A percentile compares a stretch with the other conserved stretches of the same genome.
Conservation (phyloP, 371 early-diverging fungal species). For the Dentiscutata heterogama region DNA sequence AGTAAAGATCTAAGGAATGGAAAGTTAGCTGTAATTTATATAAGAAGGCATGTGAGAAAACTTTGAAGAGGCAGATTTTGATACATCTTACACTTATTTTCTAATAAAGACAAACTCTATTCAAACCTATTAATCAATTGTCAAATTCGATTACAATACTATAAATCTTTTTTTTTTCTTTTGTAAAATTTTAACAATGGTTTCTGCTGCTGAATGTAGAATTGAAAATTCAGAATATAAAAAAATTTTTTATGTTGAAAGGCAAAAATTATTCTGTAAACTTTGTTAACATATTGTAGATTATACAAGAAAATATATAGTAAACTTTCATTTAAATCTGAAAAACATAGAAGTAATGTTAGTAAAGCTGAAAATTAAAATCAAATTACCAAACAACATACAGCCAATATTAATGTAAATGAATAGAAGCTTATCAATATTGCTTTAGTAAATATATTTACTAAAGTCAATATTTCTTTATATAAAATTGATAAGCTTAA, state of each 20-base stretch:
- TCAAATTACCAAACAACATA: background rate
- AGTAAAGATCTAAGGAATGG: too few species aligned
- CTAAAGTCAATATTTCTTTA: background rate
- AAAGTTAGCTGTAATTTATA: too few species aligned
- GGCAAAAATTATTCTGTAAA: background rate
- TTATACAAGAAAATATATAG: background rate
- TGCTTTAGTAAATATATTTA: background rate
- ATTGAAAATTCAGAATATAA: background rate
- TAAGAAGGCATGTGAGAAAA: too few species aligned
- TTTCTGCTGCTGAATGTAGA: background rate
- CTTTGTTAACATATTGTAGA: background rate
- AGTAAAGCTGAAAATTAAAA: background rate
- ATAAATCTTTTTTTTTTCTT: too few species aligned
- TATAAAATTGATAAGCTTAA: background rate
- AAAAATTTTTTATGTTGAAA: constrained; percentile 3
- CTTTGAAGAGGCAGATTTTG: too few species aligned
- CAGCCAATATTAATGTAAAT: background rate
- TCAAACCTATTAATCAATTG: too few species aligned
- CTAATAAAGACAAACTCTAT: too few species aligned
- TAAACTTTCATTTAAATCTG: background rate
- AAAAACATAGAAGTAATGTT: background rate
- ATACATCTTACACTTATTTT: too few species aligned
- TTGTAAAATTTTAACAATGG: background rate
- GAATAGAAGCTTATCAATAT: background rate
- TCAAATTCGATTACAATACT: too few species aligned